A percentile compares a stretch with the other conserved stretches of the same genome.
Evolutionary conservation across 2,329 filamentous ascomycete species (phyloP).

Genomic region (Neonectria ditissima): DNA sequence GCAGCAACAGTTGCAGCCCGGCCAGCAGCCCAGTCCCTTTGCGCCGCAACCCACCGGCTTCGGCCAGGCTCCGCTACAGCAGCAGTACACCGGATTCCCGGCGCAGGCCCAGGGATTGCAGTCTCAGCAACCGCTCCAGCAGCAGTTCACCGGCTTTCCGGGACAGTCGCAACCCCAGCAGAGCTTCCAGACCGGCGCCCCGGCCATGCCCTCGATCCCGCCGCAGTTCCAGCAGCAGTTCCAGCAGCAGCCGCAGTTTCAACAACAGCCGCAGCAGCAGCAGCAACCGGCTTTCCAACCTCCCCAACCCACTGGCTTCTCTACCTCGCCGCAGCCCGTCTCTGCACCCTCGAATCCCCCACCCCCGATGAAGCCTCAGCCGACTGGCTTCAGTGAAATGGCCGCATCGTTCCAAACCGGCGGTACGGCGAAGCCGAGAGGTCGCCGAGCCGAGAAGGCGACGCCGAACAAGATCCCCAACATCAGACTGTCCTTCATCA

Average conservation of each 20-base stretch:
- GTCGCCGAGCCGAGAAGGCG: constrained; percentile 60
- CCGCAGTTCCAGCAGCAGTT: constrained; percentile 71
- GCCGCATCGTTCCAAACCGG: constrained; percentile 73
- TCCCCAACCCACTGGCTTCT: constrained; percentile 60
- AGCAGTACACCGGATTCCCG: constrained; percentile 72
- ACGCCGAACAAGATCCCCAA: constrained; percentile 85
- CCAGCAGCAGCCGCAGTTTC: constrained; percentile 64
- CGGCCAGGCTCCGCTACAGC: constrained; percentile 62
- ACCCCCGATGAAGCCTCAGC: constrained; percentile 72
- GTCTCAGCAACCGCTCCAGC: constrained; percentile 70
- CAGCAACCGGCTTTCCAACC: constrained; percentile 56
- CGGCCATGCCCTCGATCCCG: constrained; percentile 70
- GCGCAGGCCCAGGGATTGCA: constrained; percentile 65
- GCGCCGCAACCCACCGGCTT: constrained; percentile 72
- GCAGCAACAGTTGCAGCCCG: constrained; percentile 58
- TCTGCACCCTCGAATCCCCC: constrained; percentile 63
- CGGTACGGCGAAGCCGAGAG: constrained; percentile 57
- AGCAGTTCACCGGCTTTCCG: constrained; percentile 76
- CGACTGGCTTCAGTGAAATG: constrained; percentile 75
- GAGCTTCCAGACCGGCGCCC: constrained; percentile 70
- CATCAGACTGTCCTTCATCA: constrained; percentile 95
- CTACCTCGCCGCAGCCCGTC: constrained; percentile 62
- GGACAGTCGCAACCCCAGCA: constrained; percentile 65
- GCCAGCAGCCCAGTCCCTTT: constrained; percentile 66
- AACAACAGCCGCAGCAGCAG: constrained; percentile 60